Base-by-base conservation (phyloP, 2,329 filamentous ascomycete species). In the Aspergillus amoenus region DNA sequence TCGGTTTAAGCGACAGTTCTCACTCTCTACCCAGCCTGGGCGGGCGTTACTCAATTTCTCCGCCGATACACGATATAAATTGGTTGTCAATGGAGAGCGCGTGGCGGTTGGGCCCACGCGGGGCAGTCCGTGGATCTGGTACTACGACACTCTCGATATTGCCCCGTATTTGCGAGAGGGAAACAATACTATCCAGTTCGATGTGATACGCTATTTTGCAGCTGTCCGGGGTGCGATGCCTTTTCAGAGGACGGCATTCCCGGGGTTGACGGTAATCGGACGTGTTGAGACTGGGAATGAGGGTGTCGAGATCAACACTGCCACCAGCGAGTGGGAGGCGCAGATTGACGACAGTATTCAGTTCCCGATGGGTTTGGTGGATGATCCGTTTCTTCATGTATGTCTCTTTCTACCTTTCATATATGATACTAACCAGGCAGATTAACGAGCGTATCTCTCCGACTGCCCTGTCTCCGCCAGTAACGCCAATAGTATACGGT, bases 51-150 rank as follows among this genome's bases (percentile, higher is more conserved):
- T 61, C 6, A 54, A 61, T 21, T 55, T 55, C 21, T 60, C 56
- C 24, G 76, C 76, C 5, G 76, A 79, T 39, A 79, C 77, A 5
- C 68, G 74, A 8, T 79, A 79, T 64, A 78, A 79, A 52, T 64
- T 79, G 3, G 68, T 65, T 27, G 66, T 79, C 41, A 79, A 79
- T 64, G 68, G 69, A 3, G 48, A n/a, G 0, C 66, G 70, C 9
- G 65, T 76, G 13, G 66, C 70, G 3, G 67, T 74, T 3, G 77
- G 77, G 1, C 76, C 76, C 3, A 64, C 69, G 1, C 67, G 73
- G 34, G 67, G 76, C 22, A 74, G 70, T 49, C 68, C 65, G 0
- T 60, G 65, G 48, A 67, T 70, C 15, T 72, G 70, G 70, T 71
- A 70, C 49, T 72, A 71, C 50, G 70, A 72, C 18, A 65, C 62